Evolutionary conservation across 1,284 basidiomycete genomes (phyloP), one percentile per base, ranked within the genome.

Genomic region (Heterobasidion occidentale): DNA sequence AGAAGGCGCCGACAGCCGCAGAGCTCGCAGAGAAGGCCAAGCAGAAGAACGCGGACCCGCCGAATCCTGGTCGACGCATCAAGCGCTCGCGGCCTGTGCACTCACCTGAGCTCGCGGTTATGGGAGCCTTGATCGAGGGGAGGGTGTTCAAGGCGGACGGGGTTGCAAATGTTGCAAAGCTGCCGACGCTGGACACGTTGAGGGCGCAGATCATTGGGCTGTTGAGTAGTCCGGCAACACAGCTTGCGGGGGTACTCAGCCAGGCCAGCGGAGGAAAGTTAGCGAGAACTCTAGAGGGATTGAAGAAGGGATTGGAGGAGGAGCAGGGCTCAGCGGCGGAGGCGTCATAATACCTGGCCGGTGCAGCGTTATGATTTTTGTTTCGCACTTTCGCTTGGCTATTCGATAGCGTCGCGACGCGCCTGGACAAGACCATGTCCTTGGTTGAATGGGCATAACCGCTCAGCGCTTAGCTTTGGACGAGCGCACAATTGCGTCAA

Each of bases 91-190:
- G 74, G 53, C 77, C 80, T 52, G 69, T 73, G 34, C 68, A 80
- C 57, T 69, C 74, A 14, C 88, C 88, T 4, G 83, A 87, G 65
- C 67, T 92, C 56, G 78, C 72, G 63, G 69, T 92, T n/a, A 75
- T 88, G 57, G 90, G 89, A 17, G 89, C 86, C 46, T 70, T 91
- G 57, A 79, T 91, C 57, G 90, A 91, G 64, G 85, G 87, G 34
- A 73, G 77, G 61, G 77, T 90, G 56, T 81, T 90, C 68, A 72
- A 81, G 53, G 73, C 80, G 17, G 70, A 75, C 8, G 77, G 75
- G 11, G 73, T 91, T 58, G 72, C 75, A 67, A 77, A 81, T 35
- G 80, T 90, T 2, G 78, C 87, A 36, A 79, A 79, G 61, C 67
- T 92, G 56, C 89, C 89, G 34, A 79, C 83, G 46, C 68, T 92